Base-by-base conservation (phyloP, 495 filamentous ascomycete genomes). In the Cercophora scortea region DNA sequence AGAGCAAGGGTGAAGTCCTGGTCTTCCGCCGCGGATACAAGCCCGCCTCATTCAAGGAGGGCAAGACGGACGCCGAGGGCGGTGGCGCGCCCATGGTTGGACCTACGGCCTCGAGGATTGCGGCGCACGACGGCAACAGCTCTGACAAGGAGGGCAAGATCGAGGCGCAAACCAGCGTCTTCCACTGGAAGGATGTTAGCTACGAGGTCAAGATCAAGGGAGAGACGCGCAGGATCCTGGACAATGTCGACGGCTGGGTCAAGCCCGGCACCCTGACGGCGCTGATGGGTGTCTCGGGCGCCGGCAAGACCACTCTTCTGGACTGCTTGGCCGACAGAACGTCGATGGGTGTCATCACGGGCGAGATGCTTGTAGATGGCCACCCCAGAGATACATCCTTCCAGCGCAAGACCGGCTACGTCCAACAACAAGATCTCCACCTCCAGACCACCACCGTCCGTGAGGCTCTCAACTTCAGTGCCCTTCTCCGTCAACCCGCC, bases 381-480 rank as follows among this genome's bases (percentile, higher is more conserved):
- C 76, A 74, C 19, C 82, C 76, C 40, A 79, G 86, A 15, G 88
- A 94, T 61, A 73, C 79, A 15, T 89, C 87, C 0, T 95, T 95
- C 77, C 89, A 93, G 62, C 85, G 90, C 35, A 93, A 93, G 73
- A 95, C 90, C 3, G 91, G 91, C 25, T 97, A 96, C 59, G 92
- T 93, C 16, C 89, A 97, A 61, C 92, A 97, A 65, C 90, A 95
- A 68, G 92, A 97, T 80, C 79, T 97, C 8, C 91, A 95, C 67
- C 77, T 94, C 19, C 76, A 85, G 36, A 94, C 89, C 0, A 82
- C 84, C 1, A 97, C 92, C 6, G 90, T 95, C 38, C 81, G 90
- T 42, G 91, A 89, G 64, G 89, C 90, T 32, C 75, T 96, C 12
- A 74, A 79, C 42, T 96, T 96, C 67, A 87, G 82, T 50, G 91